phyloP scores from a whole-genome alignment of 2,329 filamentous ascomycete genomes.

The Alternaria panax region DNA sequence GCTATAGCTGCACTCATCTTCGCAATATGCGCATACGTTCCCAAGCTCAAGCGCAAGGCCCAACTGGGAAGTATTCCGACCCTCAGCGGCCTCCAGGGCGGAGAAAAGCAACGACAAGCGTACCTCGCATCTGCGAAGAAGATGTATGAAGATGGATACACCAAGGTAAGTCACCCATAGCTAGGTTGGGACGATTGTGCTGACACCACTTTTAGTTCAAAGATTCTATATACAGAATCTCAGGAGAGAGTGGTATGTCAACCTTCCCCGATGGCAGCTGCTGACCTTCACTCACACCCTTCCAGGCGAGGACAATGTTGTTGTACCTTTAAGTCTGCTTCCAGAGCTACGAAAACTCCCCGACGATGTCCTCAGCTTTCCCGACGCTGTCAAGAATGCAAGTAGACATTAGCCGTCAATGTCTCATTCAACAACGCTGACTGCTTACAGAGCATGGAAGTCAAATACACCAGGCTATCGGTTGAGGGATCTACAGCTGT shows the following conservation, averaged over 20 bases:
- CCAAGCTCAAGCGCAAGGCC: slow-evolving; percentile 29
- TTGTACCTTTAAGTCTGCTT: slow-evolving; percentile 39
- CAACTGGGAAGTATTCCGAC: slow-evolving; percentile 39
- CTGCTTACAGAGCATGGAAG: slow-evolving; percentile 33
- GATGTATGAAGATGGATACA: slow-evolving; percentile 40
- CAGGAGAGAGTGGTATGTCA: slow-evolving; percentile 26
- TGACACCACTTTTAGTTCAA: slow-evolving; percentile 38
- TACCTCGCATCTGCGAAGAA: slow-evolving; percentile 33
- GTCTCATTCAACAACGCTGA: slow-evolving; percentile 13
- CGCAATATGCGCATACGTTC: slow-evolving; percentile 27
- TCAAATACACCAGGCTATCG: slow-evolving; percentile 40
- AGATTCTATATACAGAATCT: slow-evolving; percentile 34
- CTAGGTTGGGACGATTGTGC: not conserved
- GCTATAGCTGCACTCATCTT: slow-evolving; percentile 36
- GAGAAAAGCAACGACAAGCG: slow-evolving; percentile 32
- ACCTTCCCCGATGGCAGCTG: not conserved
- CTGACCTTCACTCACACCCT: slow-evolving; percentile 13
- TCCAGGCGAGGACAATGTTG: slow-evolving; percentile 32
- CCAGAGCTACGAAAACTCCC: slow-evolving; percentile 44
- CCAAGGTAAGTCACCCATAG: slow-evolving; percentile 25
- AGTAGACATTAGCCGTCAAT: not conserved
- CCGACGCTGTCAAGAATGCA: slow-evolving; percentile 34
- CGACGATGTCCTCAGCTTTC: slow-evolving; percentile 45
- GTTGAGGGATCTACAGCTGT: slow-evolving; percentile 23
- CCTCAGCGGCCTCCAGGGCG: slow-evolving; percentile 12